Conservation (phyloP, 495 filamentous ascomycete species). For the Zalerion maritima region DNA sequence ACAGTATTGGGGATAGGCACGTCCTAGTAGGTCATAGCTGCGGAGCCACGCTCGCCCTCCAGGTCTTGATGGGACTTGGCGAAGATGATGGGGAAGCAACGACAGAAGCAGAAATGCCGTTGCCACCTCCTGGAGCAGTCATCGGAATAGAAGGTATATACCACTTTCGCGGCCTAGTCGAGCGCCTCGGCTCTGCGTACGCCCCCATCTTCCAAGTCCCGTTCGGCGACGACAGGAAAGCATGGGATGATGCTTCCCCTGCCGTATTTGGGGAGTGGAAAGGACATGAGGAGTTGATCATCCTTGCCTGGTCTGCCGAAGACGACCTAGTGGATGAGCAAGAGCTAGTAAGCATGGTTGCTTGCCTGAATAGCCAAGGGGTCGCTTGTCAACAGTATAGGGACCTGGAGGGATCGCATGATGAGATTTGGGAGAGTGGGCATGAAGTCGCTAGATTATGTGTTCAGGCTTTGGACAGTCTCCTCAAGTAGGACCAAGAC, state of each 20-base stretch:
- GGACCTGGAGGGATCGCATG: slow-evolving; percentile 45
- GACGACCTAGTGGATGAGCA: slow-evolving; percentile 45
- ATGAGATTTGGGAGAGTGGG: slow-evolving; percentile 42
- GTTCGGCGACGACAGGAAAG: slow-evolving; percentile 11
- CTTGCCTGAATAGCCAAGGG: slow-evolving; percentile 12
- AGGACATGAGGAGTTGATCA: slow-evolving; percentile 27
- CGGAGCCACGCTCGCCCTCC: slow-evolving; percentile 60
- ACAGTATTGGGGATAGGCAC: slow-evolving; percentile 35
- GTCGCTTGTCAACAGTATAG: slow-evolving; percentile 18
- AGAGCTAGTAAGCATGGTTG: slow-evolving; percentile 36
- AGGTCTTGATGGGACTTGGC: slow-evolving; percentile 39
- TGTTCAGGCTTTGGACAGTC: no score
- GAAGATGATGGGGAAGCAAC: slow-evolving; percentile 13
- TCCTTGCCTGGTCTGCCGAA: slow-evolving; percentile 43
- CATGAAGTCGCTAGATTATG: slow-evolving; percentile 30
- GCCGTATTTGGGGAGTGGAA: slow-evolving; percentile 19
- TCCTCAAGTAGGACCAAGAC: no score
- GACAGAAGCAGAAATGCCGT: not conserved
- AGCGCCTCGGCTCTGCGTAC: slow-evolving; percentile 11
- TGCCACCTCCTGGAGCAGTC: slow-evolving; percentile 9
- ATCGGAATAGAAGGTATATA: slow-evolving; percentile 17
- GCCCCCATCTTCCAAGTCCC: slow-evolving; percentile 10
- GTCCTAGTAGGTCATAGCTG: slow-evolving; percentile 64
- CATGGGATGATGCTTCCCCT: slow-evolving; percentile 16
- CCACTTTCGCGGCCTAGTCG: slow-evolving; percentile 13